Conservation (phyloP, 139 green algal genomes). For the Chlamydomonas sphaeroides region DNA sequence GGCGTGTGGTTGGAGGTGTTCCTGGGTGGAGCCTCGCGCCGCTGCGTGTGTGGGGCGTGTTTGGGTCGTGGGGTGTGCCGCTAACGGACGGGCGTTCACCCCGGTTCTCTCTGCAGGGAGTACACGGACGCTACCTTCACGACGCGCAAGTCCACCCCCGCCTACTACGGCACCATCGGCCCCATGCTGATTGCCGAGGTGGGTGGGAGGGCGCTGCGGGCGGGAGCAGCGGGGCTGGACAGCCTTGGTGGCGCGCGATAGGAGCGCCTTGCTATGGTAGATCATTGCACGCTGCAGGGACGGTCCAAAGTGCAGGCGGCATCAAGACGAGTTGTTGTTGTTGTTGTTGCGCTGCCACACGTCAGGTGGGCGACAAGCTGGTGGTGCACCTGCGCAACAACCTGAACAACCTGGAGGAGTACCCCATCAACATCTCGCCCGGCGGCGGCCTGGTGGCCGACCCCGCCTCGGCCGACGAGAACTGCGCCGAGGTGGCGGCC, state of each 20-base stretch:
- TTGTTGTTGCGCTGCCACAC: background rate
- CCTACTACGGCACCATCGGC: slow-evolving; percentile 49
- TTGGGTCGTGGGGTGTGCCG: too few species aligned
- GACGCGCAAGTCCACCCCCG: background rate
- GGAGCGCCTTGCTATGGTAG: too few species aligned
- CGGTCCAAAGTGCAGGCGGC: too few species aligned
- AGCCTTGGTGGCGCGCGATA: too few species aligned
- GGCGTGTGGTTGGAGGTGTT: too few species aligned
- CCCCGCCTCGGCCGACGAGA: background rate
- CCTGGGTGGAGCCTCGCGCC: too few species aligned
- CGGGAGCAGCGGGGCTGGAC: too few species aligned
- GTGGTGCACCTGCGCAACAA: slow-evolving; percentile 54
- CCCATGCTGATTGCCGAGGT: slow-evolving; percentile 60
- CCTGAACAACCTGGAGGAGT: background rate
- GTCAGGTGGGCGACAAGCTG: slow-evolving; percentile 71
- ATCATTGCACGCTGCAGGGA: too few species aligned
- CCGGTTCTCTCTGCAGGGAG: too few species aligned
- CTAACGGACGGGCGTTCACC: too few species aligned
- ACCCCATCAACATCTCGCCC: slow-evolving; percentile 21
- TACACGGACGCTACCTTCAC: slow-evolving; percentile 66
- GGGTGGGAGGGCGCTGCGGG: too few species aligned
- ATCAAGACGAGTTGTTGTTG: too few species aligned
- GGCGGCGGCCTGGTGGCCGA: background rate
- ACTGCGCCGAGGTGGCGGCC: background rate
- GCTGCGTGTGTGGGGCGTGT: background rate